A percentile compares a stretch with the other conserved stretches of the same genome.
Evolutionary conservation across 1,139 yeast genomes (phyloP).

Genomic region (Geotrichum histeridarum): DNA sequence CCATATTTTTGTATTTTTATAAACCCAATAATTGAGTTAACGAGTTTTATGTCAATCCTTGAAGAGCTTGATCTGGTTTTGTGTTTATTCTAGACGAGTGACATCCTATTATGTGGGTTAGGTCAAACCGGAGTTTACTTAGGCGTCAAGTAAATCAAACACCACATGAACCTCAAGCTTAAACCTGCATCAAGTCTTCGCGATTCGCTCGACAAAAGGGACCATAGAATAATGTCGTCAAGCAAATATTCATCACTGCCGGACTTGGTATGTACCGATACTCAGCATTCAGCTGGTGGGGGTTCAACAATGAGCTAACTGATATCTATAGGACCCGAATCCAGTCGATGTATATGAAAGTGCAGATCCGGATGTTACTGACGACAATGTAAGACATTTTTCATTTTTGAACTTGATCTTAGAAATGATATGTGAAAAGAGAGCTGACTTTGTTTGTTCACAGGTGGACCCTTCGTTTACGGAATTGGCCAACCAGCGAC

Average conservation of each 20-base stretch:
- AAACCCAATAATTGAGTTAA: too few species aligned
- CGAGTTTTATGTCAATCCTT: neutral
- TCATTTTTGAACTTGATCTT: too few species aligned
- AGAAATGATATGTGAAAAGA: too few species aligned
- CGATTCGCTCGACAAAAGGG: neutral
- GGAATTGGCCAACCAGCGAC: neutral
- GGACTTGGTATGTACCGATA: conserved; percentile 15
- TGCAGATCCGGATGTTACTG: conserved; percentile 6
- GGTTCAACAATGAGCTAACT: neutral
- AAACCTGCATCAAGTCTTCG: too few species aligned
- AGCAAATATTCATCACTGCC: conserved; percentile 18
- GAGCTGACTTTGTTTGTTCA: too few species aligned
- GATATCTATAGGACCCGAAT: conserved; percentile 15
- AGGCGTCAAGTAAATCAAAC: too few species aligned
- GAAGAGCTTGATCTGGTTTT: neutral
- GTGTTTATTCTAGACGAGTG: too few species aligned
- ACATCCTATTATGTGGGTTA: too few species aligned
- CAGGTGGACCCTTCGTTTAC: too few species aligned
- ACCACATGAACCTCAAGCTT: too few species aligned
- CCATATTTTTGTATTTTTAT: too few species aligned
- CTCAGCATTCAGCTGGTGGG: neutral
- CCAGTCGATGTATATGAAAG: conserved; percentile 19
- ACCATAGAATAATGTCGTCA: conserved; percentile 1
- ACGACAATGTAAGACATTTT: conserved; percentile 7
- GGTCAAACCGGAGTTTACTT: neutral